Conservation (phyloP, 2,329 filamentous ascomycete genomes). For the Aspergillus floridensis region DNA sequence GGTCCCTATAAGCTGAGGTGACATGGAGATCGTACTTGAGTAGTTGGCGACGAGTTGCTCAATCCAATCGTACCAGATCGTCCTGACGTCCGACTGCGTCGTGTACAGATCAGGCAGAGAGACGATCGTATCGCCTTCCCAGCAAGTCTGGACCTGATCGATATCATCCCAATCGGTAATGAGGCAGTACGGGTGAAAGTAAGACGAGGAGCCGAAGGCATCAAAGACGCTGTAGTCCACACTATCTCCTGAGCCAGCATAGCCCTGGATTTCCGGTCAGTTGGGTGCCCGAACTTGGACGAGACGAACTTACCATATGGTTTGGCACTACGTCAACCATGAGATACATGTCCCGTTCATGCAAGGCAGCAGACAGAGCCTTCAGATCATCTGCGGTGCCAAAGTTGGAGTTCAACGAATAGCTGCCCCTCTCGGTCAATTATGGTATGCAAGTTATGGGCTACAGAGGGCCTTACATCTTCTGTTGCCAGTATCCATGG, state of each 20-base stretch:
- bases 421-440: constrained; percentile 24
- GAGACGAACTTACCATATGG: constrained; percentile 44
- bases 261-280: constrained; percentile 30
- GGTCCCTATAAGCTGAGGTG: no score
- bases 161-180: constrained; percentile 54
- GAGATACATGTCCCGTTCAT: constrained; percentile 57
- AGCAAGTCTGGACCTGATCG: constrained; percentile 48
- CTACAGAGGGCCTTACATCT: constrained; percentile 33
- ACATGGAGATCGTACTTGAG: constrained; percentile 48
- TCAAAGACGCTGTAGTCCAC: constrained; percentile 55
- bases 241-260: constrained; percentile 44
- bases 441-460: not conserved
- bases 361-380: constrained; percentile 55
- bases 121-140: constrained; percentile 54
- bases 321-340: constrained; percentile 63
- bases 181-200: constrained; percentile 61
- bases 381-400: constrained; percentile 60
- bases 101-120: constrained; percentile 63
- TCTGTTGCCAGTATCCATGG: constrained; percentile 53
- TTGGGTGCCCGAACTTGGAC: not conserved
- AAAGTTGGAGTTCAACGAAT: constrained; percentile 57
- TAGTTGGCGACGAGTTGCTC: constrained; percentile 57
- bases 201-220: constrained; percentile 56
- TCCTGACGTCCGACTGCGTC: constrained; percentile 48
- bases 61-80: constrained; percentile 60